Percentiles rank a stretch among this genome's conserved stretches.
These are phyloP conservation scores for Pseudocercospora cruenta DNA, from an alignment of 2,329 filamentous ascomycete genomes.

Conservation along the genomic window DNA sequence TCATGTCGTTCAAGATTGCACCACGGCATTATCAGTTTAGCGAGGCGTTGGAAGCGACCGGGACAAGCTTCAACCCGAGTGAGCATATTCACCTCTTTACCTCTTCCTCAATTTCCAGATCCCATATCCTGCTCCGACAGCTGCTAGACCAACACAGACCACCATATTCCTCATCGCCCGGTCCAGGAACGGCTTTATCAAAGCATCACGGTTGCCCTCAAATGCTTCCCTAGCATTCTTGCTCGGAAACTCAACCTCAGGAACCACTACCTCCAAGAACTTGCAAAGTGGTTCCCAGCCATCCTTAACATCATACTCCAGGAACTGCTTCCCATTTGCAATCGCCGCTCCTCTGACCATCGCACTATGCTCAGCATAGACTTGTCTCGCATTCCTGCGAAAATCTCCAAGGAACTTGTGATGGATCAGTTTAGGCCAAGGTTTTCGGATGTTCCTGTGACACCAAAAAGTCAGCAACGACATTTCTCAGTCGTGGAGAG, in stretches of 20 bases:
- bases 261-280: neutral
- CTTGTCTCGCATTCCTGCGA: constrained; percentile 7
- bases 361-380: constrained; percentile 9
- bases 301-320: neutral
- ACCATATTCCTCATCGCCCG: neutral
- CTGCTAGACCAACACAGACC: neutral
- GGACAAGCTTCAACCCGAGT: neutral
- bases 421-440: neutral
- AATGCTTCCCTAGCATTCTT: neutral
- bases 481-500: neutral
- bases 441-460: neutral
- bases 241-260: neutral
- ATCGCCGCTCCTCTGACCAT: neutral
- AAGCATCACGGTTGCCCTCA: neutral
- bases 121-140: neutral
- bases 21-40: neutral
- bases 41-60: neutral
- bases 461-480: neutral
- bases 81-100: neutral
- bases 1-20: neutral
- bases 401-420: neutral
- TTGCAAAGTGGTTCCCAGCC: constrained; percentile 1
- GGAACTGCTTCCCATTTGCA: neutral
- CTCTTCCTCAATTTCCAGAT: neutral
- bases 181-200: neutral